Evolutionary conservation across 2,329 filamentous ascomycete species (phyloP).

Genomic region (Aureobasidium vineae): DNA sequence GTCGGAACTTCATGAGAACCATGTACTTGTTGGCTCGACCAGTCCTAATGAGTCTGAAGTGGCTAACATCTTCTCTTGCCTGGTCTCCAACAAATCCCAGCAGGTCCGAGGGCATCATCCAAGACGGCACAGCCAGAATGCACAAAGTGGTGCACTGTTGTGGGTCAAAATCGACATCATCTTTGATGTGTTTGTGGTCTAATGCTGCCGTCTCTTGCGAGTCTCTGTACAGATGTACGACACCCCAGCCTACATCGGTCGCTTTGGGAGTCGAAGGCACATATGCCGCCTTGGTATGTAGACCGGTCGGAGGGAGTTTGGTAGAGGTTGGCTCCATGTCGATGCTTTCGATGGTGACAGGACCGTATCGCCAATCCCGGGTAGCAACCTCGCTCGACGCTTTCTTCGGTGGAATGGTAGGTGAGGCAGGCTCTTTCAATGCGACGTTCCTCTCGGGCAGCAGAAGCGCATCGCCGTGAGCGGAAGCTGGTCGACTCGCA

Average conservation of each 20-base stretch:
- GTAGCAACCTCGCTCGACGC: conserved; percentile 52
- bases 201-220: conserved; percentile 68
- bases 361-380: conserved; percentile 77
- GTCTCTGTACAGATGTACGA: conserved; percentile 92
- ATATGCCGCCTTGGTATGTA: conserved; percentile 79
- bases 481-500: conserved; percentile 25
- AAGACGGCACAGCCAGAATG: conserved; percentile 90
- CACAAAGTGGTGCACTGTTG: conserved; percentile 83
- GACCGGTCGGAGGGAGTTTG: conserved; percentile 59
- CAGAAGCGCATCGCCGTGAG: conserved; percentile 39
- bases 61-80: conserved; percentile 81
- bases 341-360: conserved; percentile 76
- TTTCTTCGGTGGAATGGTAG: conserved; percentile 37
- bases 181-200: conserved; percentile 35
- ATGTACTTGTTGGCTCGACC: conserved; percentile 87
- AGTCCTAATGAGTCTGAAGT: conserved; percentile 93
- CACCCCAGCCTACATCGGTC: conserved; percentile 83
- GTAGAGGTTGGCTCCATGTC: conserved; percentile 58
- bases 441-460: conserved; percentile 39
- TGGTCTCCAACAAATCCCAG: conserved; percentile 87
- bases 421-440: conserved; percentile 38
- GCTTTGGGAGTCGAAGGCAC: conserved; percentile 67
- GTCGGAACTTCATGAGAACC: conserved; percentile 90
- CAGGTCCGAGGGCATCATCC: conserved; percentile 87
- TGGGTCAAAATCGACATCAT: conserved; percentile 41